phyloP scores from a whole-genome alignment of 306 rosid species.

The Aeschynomene evenia region DNA sequence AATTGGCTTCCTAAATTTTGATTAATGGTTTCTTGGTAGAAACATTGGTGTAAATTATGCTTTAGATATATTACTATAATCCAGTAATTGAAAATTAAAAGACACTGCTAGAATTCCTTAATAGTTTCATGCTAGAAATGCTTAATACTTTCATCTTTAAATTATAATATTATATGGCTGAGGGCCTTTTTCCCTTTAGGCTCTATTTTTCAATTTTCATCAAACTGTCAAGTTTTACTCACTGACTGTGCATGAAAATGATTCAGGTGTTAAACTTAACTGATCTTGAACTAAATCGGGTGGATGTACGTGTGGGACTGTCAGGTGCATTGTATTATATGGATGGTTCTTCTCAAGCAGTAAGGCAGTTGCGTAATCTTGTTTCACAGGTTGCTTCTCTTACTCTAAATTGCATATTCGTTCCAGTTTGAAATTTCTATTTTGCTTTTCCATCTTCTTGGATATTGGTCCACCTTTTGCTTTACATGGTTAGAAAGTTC shows the following conservation, averaged over 20 bases:
- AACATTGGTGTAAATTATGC: conserved; percentile 5
- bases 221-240: conserved; percentile 13
- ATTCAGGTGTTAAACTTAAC: conserved; percentile 93
- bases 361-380: conserved; percentile 91
- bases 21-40: background rate
- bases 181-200: no score
- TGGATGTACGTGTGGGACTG: conserved; percentile 93
- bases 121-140: background rate
- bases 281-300: conserved; percentile 91
- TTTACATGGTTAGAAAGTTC: background rate
- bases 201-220: conserved; percentile 24
- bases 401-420: conserved; percentile 27
- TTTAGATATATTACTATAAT: background rate
- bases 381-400: conserved; percentile 82
- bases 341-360: conserved; percentile 99
- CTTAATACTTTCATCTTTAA: background rate
- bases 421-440: conserved; percentile 16
- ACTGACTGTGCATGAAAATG: conserved; percentile 31
- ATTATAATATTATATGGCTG: background rate
- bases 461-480: conserved; percentile 1
- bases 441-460: conserved; percentile 24
- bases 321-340: conserved; percentile 88
- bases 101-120: background rate
- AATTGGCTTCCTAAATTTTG: conserved; percentile 7
- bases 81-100: background rate